phyloP scores from a whole-genome alignment of 495 filamentous ascomycete genomes.

The Cudoniella acicularis region DNA sequence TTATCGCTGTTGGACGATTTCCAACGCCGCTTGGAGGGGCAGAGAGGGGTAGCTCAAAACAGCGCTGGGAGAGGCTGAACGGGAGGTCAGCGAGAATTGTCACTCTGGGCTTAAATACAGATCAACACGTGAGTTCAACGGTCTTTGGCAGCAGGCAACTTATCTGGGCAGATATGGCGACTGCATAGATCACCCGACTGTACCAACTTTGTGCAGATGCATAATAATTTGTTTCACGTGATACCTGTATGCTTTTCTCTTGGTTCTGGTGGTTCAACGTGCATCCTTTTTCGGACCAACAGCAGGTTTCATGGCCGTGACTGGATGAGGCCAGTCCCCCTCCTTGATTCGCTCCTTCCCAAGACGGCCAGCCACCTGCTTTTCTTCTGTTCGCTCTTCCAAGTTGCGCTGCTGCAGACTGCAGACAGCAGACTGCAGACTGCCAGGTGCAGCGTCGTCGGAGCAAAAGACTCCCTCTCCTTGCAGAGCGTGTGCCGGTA shows the following conservation, averaged over 20 bases:
- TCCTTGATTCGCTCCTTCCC: not conserved
- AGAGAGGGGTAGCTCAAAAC: not conserved
- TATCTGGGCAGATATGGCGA: too few relatives aligned
- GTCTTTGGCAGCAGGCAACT: too few relatives aligned
- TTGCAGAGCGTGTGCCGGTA: too few relatives aligned
- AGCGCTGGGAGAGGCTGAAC: not conserved
- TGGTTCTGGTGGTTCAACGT: too few relatives aligned
- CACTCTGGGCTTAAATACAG: not conserved
- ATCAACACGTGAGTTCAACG: not conserved
- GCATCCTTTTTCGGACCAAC: too few relatives aligned
- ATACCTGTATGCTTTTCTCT: too few relatives aligned
- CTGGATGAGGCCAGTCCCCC: not conserved
- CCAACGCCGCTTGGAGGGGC: not conserved
- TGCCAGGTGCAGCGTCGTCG: too few relatives aligned
- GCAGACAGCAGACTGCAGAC: too few relatives aligned
- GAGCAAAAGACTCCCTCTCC: not conserved
- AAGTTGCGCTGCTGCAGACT: not conserved
- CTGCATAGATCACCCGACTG: not conserved
- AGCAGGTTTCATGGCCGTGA: too few relatives aligned
- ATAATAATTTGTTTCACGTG: not conserved
- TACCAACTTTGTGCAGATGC: not conserved
- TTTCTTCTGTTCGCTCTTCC: not conserved
- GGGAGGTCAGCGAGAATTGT: not conserved
- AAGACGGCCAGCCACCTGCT: not conserved
- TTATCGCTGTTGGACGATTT: constrained; percentile 8